Evolutionary conservation across 441 rosid species (phyloP).

Genomic region (Gossypium schwendimanii): DNA sequence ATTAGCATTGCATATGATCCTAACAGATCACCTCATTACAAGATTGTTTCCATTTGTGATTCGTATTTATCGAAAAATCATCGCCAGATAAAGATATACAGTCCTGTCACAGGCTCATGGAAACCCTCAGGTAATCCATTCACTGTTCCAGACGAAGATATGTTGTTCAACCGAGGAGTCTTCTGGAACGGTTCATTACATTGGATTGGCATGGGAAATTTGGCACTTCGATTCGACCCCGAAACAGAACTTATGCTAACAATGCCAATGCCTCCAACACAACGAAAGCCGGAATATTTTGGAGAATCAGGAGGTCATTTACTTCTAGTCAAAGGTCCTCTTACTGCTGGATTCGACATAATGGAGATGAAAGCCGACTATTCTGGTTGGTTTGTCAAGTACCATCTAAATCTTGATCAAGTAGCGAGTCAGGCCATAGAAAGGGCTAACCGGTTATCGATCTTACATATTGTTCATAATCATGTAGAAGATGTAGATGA

Average conservation of each 20-base stretch:
- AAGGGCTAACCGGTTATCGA: conserved; percentile 4
- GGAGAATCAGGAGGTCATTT: conserved; percentile 30
- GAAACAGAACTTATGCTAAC: background rate
- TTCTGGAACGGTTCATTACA: conserved; percentile 24
- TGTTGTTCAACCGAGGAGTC: conserved; percentile 17
- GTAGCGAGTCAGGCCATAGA: background rate
- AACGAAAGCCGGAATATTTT: conserved; percentile 17
- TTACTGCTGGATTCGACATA: conserved; percentile 14
- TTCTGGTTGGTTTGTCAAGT: conserved; percentile 24
- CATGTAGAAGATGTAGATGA: conserved; percentile 4
- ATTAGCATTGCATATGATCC: conserved; percentile 20
- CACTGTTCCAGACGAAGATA: background rate
- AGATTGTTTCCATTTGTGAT: conserved; percentile 12
- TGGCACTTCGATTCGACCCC: conserved; percentile 12
- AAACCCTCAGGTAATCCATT: background rate
- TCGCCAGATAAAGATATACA: conserved; percentile 7
- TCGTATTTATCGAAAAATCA: background rate
- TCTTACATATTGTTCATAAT: background rate
- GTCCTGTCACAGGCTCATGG: conserved; percentile 13
- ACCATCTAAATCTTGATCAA: conserved; percentile 16
- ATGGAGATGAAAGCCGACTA: conserved; percentile 22
- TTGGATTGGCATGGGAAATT: conserved; percentile 22
- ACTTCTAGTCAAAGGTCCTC: conserved; percentile 18
- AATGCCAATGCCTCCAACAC: conserved; percentile 23
- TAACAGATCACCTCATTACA: background rate